phyloP scores from a whole-genome alignment of 2,329 filamentous ascomycete species.

The Colletotrichum eleusines region DNA sequence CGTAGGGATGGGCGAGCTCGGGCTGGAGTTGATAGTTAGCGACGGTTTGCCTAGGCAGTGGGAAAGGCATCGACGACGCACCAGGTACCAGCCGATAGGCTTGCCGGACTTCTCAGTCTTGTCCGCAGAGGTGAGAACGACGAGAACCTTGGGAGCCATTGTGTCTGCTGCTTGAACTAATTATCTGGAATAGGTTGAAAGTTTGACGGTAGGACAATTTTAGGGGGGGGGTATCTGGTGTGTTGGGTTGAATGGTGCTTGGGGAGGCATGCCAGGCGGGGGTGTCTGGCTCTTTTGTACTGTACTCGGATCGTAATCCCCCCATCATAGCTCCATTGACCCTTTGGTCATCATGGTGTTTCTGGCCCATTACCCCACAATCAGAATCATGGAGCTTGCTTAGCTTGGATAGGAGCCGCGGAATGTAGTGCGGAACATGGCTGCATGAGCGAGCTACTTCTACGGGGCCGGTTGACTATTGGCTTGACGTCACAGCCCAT shows the following conservation, averaged over 20 bases:
- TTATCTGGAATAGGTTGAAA: background rate
- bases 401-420: background rate
- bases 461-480: conserved; percentile 28
- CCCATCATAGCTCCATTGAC: conserved; percentile 18
- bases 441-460: conserved; percentile 10
- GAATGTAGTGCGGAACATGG: conserved; percentile 16
- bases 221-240: conserved; percentile 22
- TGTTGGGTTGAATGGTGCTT: conserved; percentile 2
- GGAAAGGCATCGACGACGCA: conserved; percentile 51
- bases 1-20: conserved; percentile 75
- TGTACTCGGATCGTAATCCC: conserved; percentile 26
- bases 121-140: conserved; percentile 76
- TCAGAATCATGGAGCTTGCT: conserved; percentile 6
- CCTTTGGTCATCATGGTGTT: conserved; percentile 18
- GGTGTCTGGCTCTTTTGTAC: conserved; percentile 34
- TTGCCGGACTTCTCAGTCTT: conserved; percentile 62
- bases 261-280: background rate
- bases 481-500: conserved; percentile 38
- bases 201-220: background rate
- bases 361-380: conserved; percentile 23
- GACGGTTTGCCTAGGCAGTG: background rate
- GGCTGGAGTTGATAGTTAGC: conserved; percentile 53
- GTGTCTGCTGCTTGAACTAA: background rate
- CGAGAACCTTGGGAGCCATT: conserved; percentile 68
- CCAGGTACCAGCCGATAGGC: conserved; percentile 79